phyloP scores from a whole-genome alignment of 768 basidiomycete species.

The Termitomyces sp. region DNA sequence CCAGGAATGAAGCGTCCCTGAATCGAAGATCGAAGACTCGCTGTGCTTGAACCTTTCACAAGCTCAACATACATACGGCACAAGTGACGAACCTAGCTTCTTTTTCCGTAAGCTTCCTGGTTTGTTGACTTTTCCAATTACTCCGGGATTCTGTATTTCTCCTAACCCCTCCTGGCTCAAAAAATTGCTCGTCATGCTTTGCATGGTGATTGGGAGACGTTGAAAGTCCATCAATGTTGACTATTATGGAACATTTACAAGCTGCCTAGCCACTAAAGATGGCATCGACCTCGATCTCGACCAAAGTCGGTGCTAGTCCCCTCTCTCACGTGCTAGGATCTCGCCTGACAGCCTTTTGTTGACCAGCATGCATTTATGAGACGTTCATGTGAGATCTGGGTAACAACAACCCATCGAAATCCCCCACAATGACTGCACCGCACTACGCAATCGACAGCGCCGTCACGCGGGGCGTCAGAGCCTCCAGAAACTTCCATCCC shows the following conservation, averaged over 20 bases:
- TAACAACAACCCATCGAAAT: conserved; percentile 5
- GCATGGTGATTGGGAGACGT: background rate
- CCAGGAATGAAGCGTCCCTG: conserved; percentile 5
- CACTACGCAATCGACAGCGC: conserved; percentile 6
- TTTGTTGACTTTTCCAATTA: background rate
- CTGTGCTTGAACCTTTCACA: conserved; percentile 5
- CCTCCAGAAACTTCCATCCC: conserved; percentile 22
- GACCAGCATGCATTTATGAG: conserved; percentile 16
- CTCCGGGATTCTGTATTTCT: background rate
- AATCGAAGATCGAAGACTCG: conserved; percentile 11
- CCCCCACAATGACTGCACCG: conserved; percentile 15
- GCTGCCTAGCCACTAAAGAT: conserved; percentile 13
- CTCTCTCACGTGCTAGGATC: conserved; percentile 18
- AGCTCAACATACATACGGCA: conserved; percentile 10
- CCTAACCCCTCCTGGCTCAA: background rate
- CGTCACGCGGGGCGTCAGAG: background rate
- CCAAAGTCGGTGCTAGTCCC: conserved; percentile 6
- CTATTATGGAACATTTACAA: background rate
- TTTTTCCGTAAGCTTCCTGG: conserved; percentile 9
- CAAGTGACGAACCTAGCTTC: conserved; percentile 8
- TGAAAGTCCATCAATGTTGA: background rate
- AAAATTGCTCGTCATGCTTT: background rate
- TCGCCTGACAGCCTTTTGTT: conserved; percentile 15
- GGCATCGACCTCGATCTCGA: conserved; percentile 7
- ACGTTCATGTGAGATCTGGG: conserved; percentile 4